Conservation (phyloP, 1,284 basidiomycete species). For the Calocybe gambosa region DNA sequence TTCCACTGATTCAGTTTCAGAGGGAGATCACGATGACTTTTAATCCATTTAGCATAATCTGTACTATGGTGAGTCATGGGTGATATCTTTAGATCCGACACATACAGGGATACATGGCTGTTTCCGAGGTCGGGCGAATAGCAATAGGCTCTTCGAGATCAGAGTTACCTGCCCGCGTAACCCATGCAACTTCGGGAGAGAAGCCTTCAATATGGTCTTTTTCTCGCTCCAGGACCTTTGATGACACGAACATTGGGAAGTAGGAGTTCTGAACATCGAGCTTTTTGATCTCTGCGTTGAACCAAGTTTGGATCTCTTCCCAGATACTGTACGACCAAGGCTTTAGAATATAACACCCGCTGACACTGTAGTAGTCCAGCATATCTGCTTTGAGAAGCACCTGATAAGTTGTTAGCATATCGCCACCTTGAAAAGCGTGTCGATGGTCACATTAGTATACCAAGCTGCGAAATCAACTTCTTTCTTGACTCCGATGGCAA, state of each 20-base stretch:
- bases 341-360: conserved; percentile 97
- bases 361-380: conserved; percentile 99
- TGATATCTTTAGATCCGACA: conserved; percentile 7
- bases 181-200: conserved; percentile 99
- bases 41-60: conserved; percentile 98
- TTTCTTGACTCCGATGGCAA: conserved; percentile 92
- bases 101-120: conserved; percentile 95
- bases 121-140: conserved; percentile 97
- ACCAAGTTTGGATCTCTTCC: conserved; percentile 95
- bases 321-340: conserved; percentile 98
- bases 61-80: conserved; percentile 21
- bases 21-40: conserved; percentile 94
- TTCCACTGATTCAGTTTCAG: conserved; percentile 99
- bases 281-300: conserved; percentile 88
- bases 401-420: conserved; percentile 32
- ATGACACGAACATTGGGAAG: conserved; percentile 98
- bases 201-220: conserved; percentile 99
- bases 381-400: conserved; percentile 98
- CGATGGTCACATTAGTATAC: conserved; percentile 82
- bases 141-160: conserved; percentile 97
- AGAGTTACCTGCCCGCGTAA: conserved; percentile 91
- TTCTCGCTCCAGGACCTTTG: conserved; percentile 90
- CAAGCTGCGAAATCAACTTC: conserved; percentile 90
- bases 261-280: conserved; percentile 97
- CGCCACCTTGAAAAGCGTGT: not conserved